phyloP scores from a whole-genome alignment of 495 filamentous ascomycete species.

The Usnea hakonensis region DNA sequence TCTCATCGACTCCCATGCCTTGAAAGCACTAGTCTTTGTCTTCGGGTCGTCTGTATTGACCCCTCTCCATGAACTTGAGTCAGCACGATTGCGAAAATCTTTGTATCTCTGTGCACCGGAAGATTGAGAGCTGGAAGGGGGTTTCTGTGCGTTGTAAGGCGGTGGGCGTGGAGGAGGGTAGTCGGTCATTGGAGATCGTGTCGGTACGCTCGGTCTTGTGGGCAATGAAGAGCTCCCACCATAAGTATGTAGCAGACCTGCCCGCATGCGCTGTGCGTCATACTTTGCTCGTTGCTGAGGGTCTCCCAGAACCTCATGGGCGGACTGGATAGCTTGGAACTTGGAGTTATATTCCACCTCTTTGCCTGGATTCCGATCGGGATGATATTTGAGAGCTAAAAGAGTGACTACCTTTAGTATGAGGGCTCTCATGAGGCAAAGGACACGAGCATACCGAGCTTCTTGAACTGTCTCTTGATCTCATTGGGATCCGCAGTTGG shows the following conservation, averaged over 20 bases:
- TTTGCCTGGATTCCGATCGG: constrained; percentile 78
- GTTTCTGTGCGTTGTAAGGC: constrained; percentile 29
- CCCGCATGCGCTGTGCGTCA: constrained; percentile 58
- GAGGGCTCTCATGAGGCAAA: not conserved
- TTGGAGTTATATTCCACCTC: constrained; percentile 70
- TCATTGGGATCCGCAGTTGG: constrained; percentile 14
- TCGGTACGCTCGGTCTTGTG: constrained; percentile 23
- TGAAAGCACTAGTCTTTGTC: constrained; percentile 49
- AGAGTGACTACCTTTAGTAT: constrained; percentile 12
- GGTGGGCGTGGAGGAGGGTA: constrained; percentile 27
- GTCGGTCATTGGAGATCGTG: constrained; percentile 21
- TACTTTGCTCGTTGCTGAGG: constrained; percentile 60
- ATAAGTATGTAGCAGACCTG: constrained; percentile 25
- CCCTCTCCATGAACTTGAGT: constrained; percentile 29
- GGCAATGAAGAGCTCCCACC: constrained; percentile 12
- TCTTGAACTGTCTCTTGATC: constrained; percentile 79
- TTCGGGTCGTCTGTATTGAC: constrained; percentile 38
- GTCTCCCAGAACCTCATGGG: constrained; percentile 76
- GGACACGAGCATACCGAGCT: constrained; percentile 52
- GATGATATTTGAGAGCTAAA: constrained; percentile 75
- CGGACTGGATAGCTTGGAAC: constrained; percentile 79
- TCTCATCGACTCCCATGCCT: constrained; percentile 64
- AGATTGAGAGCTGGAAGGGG: constrained; percentile 28
- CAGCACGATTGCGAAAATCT: constrained; percentile 18
- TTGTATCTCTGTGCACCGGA: constrained; percentile 53